Conservation (phyloP, 1,284 basidiomycete genomes). For the Ceratobasidium sp. region DNA sequence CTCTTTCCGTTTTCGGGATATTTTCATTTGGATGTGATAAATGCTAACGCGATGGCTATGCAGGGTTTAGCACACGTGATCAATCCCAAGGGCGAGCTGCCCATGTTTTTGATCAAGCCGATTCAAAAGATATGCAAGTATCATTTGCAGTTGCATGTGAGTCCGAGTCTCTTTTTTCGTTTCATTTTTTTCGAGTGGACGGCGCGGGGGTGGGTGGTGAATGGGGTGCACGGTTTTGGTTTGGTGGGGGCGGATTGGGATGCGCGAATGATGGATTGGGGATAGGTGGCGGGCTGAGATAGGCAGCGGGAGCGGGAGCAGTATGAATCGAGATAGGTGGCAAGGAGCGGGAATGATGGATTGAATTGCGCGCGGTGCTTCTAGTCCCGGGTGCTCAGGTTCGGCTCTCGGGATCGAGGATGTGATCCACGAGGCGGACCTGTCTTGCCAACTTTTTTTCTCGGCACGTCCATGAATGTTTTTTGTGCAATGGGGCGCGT, state of each 20-base stretch:
- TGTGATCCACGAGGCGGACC: constrained; percentile 13
- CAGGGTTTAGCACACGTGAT: constrained; percentile 65
- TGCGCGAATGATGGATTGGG: background rate
- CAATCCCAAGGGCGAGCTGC: constrained; percentile 88
- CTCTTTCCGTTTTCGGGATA: background rate
- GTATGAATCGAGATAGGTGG: too few relatives aligned
- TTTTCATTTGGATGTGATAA: background rate
- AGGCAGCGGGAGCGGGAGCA: background rate
- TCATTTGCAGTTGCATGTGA: constrained; percentile 72
- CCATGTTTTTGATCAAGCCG: constrained; percentile 84
- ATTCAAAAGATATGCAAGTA: constrained; percentile 85
- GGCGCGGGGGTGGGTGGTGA: background rate
- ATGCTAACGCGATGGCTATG: constrained; percentile 29
- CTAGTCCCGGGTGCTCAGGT: background rate
- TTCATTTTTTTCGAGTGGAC: constrained; percentile 1
- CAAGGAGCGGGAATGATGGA: too few relatives aligned
- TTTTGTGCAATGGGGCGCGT: too few relatives aligned
- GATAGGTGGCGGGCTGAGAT: constrained; percentile 4
- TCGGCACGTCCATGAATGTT: background rate
- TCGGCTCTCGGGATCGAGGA: background rate
- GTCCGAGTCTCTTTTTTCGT: constrained; percentile 53
- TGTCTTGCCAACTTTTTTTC: too few relatives aligned
- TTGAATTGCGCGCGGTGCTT: background rate
- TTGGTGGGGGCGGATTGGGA: background rate
- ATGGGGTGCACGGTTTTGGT: constrained; percentile 2